A percentile compares a stretch with the other conserved stretches of the same genome.
These are phyloP conservation scores for Pontederia paniculata DNA, from an alignment of 176 grass and related monocot genomes.

Conservation along the genomic window DNA sequence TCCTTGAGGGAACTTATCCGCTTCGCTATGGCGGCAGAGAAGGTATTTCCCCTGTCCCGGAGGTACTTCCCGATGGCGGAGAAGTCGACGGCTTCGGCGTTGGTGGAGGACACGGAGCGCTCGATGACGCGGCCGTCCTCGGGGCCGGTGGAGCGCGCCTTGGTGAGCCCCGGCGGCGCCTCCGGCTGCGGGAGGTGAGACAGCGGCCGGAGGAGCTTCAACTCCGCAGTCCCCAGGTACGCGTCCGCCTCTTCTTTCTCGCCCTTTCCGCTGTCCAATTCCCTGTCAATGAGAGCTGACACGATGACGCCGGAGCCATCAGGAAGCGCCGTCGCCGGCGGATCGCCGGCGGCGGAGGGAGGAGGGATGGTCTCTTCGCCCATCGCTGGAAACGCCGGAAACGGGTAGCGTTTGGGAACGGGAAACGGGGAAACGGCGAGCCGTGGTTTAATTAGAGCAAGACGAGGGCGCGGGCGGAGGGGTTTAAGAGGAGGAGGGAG, in stretches of 20 bases:
- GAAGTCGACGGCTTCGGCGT: constrained; percentile 36
- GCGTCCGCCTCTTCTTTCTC: constrained; percentile 5
- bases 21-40: constrained; percentile 63
- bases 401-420: background rate
- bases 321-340: background rate
- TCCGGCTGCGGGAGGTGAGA: constrained; percentile 74
- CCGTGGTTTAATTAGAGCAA: background rate
- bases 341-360: background rate
- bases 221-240: constrained; percentile 32
- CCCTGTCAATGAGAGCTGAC: background rate
- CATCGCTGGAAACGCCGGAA: background rate
- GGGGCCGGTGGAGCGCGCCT: constrained; percentile 22
- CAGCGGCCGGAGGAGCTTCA: constrained; percentile 31
- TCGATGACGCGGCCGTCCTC: constrained; percentile 30
- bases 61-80: constrained; percentile 52
- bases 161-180: constrained; percentile 51
- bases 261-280: background rate
- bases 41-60: constrained; percentile 38
- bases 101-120: constrained; percentile 43
- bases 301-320: background rate
- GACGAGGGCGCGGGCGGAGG: background rate
- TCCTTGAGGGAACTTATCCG: constrained; percentile 74
- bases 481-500: background rate
- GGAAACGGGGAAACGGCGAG: too few relatives aligned
- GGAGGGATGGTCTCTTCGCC: background rate